phyloP scores from a whole-genome alignment of 345 rosid species.

The Anacardium occidentale region DNA sequence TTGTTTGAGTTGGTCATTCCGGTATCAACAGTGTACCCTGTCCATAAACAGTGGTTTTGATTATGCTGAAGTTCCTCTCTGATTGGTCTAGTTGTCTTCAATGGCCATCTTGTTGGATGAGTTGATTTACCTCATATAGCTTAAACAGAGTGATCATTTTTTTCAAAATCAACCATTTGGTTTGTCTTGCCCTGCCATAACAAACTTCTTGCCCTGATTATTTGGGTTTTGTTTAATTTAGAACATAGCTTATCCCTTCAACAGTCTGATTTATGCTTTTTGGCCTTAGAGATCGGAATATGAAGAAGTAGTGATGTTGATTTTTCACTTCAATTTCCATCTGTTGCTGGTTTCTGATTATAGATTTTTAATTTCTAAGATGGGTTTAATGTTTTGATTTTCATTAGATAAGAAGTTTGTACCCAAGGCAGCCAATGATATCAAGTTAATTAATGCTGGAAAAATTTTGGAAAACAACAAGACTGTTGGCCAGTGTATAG shows the following conservation, averaged over 20 bases:
- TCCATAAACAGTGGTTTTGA: slow-evolving; percentile 2
- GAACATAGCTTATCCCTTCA: background rate
- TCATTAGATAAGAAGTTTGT: slow-evolving; percentile 61
- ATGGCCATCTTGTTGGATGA: background rate
- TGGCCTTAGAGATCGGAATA: background rate
- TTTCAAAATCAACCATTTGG: too few relatives aligned
- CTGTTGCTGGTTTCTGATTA: background rate
- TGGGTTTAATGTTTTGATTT: slow-evolving; percentile 13
- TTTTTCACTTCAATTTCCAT: background rate
- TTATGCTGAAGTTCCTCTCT: background rate
- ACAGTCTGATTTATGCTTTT: background rate
- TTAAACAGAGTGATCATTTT: background rate
- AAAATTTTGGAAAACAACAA: slow-evolving; percentile 77
- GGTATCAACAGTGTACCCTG: background rate
- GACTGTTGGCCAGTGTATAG: slow-evolving; percentile 85
- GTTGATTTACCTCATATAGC: background rate
- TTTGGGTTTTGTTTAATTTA: background rate
- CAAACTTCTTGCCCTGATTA: background rate
- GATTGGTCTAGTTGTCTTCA: background rate
- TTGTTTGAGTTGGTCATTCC: background rate
- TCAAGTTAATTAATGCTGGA: slow-evolving; percentile 89
- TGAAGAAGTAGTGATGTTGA: background rate
- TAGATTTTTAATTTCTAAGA: slow-evolving; percentile 1
- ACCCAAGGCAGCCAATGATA: slow-evolving; percentile 76
- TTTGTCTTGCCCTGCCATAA: background rate